Percentiles rank a stretch among this genome's conserved stretches.
Conservation (phyloP, 1,284 basidiomycete genomes). For the Ustilago loliicola region DNA sequence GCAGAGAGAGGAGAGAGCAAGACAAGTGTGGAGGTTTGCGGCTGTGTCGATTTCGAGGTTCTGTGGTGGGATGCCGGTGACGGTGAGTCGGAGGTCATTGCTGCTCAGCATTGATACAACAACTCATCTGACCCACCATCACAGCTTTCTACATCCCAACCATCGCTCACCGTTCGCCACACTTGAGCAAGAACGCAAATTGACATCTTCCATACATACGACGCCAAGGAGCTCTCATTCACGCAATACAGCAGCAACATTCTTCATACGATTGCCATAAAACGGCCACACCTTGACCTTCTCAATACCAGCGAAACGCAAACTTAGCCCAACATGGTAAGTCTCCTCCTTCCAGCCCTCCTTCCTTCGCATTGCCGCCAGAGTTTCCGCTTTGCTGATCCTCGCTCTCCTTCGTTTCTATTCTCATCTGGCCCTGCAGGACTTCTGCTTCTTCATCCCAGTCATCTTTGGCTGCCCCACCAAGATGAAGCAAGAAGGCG, state of each 20-base stretch:
- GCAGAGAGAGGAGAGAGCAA: background rate
- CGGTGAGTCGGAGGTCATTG: too few relatives aligned
- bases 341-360: background rate
- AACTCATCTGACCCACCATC: constrained; percentile 1
- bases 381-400: background rate
- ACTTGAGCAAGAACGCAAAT: background rate
- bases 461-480: constrained; percentile 67
- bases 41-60: background rate
- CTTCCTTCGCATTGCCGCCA: background rate
- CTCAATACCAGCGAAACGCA: background rate
- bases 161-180: background rate
- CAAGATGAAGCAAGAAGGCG: constrained; percentile 68
- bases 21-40: background rate
- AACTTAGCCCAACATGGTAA: constrained; percentile 9
- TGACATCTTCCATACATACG: background rate
- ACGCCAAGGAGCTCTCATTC: background rate
- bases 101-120: background rate
- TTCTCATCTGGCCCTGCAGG: constrained; percentile 28
- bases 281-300: background rate
- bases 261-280: too few relatives aligned
- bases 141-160: background rate
- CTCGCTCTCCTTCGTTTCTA: background rate
- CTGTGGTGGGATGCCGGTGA: background rate
- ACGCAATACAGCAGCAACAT: too few relatives aligned
- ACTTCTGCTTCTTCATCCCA: constrained; percentile 65